Evolutionary conservation across 2,329 filamentous ascomycete species (phyloP).

Genomic region (Monilinia fructigena): DNA sequence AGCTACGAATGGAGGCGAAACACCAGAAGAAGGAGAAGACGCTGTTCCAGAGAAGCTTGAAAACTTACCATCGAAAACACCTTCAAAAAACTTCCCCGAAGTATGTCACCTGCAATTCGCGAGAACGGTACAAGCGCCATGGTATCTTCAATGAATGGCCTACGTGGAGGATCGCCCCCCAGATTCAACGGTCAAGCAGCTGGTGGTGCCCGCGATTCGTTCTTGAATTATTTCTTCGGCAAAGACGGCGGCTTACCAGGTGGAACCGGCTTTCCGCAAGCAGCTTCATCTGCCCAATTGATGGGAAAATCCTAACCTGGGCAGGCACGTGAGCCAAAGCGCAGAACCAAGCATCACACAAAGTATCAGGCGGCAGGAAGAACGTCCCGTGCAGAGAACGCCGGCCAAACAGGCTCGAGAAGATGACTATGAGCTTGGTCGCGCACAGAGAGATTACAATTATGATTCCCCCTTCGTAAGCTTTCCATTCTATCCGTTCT

Average conservation of each 20-base stretch:
- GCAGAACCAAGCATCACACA: conserved; percentile 80
- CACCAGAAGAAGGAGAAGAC: conserved; percentile 59
- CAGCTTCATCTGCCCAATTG: conserved; percentile 31
- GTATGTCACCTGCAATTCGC: conserved; percentile 77
- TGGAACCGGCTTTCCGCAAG: conserved; percentile 42
- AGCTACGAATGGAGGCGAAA: conserved; percentile 67
- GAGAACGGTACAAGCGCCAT: conserved; percentile 64
- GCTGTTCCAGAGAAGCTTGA: conserved; percentile 50
- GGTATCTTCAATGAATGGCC: conserved; percentile 65
- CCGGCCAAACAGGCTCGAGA: conserved; percentile 52
- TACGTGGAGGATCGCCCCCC: conserved; percentile 60
- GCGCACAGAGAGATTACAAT: conserved; percentile 43
- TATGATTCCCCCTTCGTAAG: conserved; percentile 49
- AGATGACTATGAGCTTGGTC: conserved; percentile 40
- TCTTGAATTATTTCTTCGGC: conserved; percentile 98
- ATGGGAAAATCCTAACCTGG: conserved; percentile 42
- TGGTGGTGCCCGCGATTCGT: conserved; percentile 77
- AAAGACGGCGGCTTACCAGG: conserved; percentile 71
- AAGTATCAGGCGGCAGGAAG: conserved; percentile 72
- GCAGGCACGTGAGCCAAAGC: conserved; percentile 73
- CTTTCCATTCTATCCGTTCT: conserved; percentile 28
- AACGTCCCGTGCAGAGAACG: conserved; percentile 44
- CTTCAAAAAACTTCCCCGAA: conserved; percentile 59
- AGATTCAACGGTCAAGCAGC: conserved; percentile 58
- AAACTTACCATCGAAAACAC: conserved; percentile 59